phyloP scores from a whole-genome alignment of 2,329 filamentous ascomycete species.

The Stachybotrys chartarum region DNA sequence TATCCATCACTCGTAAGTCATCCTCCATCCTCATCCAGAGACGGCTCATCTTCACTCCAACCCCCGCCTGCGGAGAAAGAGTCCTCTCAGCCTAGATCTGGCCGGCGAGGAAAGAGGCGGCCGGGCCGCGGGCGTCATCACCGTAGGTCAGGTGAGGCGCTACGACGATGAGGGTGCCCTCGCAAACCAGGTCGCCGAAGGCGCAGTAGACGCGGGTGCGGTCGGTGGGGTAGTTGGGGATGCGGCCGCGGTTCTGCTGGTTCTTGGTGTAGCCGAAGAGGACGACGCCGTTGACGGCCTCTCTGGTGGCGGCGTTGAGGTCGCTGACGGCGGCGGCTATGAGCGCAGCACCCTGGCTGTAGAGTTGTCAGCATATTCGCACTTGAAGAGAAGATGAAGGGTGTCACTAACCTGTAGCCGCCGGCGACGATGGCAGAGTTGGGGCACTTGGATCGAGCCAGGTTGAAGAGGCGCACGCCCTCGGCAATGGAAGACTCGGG shows the following conservation, averaged over 20 bases:
- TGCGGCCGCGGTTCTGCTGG: slow-evolving; percentile 28
- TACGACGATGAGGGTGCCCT: slow-evolving; percentile 26
- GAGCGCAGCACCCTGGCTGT: slow-evolving; percentile 34
- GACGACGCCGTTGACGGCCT: slow-evolving; percentile 27
- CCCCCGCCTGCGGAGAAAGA: not conserved
- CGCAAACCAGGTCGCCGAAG: slow-evolving; percentile 25
- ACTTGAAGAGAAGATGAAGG: not conserved
- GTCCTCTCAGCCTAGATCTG: not conserved
- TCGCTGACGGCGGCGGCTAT: slow-evolving; percentile 29
- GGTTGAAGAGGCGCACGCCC: slow-evolving; percentile 29
- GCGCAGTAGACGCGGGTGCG: slow-evolving; percentile 31
- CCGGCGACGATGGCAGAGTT: slow-evolving; percentile 32
- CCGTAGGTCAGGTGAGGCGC: slow-evolving; percentile 25
- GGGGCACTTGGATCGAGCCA: slow-evolving; percentile 35
- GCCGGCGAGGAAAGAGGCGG: slow-evolving; percentile 14
- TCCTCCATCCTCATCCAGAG: not conserved
- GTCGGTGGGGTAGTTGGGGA: slow-evolving; percentile 27
- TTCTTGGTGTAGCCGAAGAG: slow-evolving; percentile 37
- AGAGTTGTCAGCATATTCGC: not conserved
- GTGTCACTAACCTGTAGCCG: slow-evolving; percentile 20
- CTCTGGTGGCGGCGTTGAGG: slow-evolving; percentile 18
- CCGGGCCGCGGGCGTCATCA: slow-evolving; percentile 8
- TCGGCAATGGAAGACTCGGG: slow-evolving; percentile 28
- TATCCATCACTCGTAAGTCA: not conserved
- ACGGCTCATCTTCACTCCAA: too few species aligned